Conservation (phyloP, 768 basidiomycete genomes). For the Brasilioporus rufonigricans region DNA sequence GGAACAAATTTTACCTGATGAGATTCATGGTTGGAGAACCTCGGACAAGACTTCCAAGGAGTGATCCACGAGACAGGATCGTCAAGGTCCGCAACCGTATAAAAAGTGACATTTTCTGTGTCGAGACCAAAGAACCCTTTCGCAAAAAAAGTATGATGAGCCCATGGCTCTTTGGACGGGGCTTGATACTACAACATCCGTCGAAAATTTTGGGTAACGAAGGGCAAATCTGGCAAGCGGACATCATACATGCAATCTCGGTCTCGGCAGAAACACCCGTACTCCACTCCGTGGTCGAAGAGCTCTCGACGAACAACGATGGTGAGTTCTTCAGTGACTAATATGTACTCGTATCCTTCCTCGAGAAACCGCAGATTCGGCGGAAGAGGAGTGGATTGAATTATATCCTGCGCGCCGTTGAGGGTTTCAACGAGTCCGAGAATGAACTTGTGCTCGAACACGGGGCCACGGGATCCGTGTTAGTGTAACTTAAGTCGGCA, state of each 20-base stretch:
- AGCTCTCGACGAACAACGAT: slow-evolving; percentile 36
- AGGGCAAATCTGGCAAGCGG: slow-evolving; percentile 17
- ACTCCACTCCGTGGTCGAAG: slow-evolving; percentile 41
- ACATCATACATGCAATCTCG: neutral
- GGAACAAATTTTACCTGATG: slow-evolving; percentile 3
- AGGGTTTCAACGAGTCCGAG: slow-evolving; percentile 35
- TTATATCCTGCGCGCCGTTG: slow-evolving; percentile 19
- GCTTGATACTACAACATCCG: slow-evolving; percentile 17
- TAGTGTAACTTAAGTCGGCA: slow-evolving; percentile 34
- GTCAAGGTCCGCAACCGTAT: slow-evolving; percentile 32
- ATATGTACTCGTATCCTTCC: slow-evolving; percentile 33
- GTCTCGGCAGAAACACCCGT: neutral
- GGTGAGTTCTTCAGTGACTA: slow-evolving; percentile 38
- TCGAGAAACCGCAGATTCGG: slow-evolving; percentile 36
- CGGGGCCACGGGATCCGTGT: slow-evolving; percentile 41
- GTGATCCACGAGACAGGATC: slow-evolving; percentile 41
- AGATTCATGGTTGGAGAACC: slow-evolving; percentile 3
- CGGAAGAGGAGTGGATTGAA: slow-evolving; percentile 32
- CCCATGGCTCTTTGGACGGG: slow-evolving; percentile 32
- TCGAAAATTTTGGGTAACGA: slow-evolving; percentile 21
- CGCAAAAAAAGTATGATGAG: slow-evolving; percentile 41
- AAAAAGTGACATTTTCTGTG: slow-evolving; percentile 27
- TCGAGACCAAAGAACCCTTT: slow-evolving; percentile 37
- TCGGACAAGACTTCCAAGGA: slow-evolving; percentile 39
- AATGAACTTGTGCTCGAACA: slow-evolving; percentile 31